Percentiles rank a stretch among this genome's conserved stretches.
Conservation (phyloP, 495 filamentous ascomycete species). For the Mytilinidion resinicola region DNA sequence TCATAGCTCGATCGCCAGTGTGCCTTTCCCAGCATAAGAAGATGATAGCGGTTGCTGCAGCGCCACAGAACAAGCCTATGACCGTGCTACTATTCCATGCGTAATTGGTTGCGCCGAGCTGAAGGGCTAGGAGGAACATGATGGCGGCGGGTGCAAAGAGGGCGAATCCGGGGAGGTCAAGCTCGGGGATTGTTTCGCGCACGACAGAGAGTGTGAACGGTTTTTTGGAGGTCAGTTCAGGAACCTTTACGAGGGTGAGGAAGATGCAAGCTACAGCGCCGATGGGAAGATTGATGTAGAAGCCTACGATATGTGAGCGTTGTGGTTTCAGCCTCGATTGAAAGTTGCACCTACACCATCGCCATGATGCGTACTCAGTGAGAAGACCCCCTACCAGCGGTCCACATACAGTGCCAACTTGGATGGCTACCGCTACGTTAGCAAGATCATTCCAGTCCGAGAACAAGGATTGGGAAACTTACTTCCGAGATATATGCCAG, state of each 20-base stretch:
- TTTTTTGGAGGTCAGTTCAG: slow-evolving; percentile 38
- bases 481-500: neutral
- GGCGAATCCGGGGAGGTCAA: slow-evolving; percentile 44
- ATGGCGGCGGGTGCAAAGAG: slow-evolving; percentile 43
- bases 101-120: slow-evolving; percentile 40
- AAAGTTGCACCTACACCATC: slow-evolving; percentile 48
- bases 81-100: slow-evolving; percentile 44
- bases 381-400: slow-evolving; percentile 59
- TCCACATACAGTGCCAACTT: slow-evolving; percentile 37
- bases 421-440: neutral
- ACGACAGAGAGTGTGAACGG: slow-evolving; percentile 3
- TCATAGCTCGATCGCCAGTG: slow-evolving; percentile 48
- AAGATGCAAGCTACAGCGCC: slow-evolving; percentile 44
- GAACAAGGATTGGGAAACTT: neutral
- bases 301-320: slow-evolving; percentile 44
- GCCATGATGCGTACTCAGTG: slow-evolving; percentile 54
- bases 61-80: slow-evolving; percentile 49
- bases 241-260: slow-evolving; percentile 45
- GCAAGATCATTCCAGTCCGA: neutral
- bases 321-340: neutral
- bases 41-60: slow-evolving; percentile 37
- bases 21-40: slow-evolving; percentile 44
- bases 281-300: slow-evolving; percentile 62
- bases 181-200: slow-evolving; percentile 28
- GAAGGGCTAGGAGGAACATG: slow-evolving; percentile 47